Percentiles rank a stretch among this genome's conserved stretches.
These are phyloP conservation scores for Priceomyces medius DNA, from an alignment of 805 yeast genomes.

Conservation along the genomic window DNA sequence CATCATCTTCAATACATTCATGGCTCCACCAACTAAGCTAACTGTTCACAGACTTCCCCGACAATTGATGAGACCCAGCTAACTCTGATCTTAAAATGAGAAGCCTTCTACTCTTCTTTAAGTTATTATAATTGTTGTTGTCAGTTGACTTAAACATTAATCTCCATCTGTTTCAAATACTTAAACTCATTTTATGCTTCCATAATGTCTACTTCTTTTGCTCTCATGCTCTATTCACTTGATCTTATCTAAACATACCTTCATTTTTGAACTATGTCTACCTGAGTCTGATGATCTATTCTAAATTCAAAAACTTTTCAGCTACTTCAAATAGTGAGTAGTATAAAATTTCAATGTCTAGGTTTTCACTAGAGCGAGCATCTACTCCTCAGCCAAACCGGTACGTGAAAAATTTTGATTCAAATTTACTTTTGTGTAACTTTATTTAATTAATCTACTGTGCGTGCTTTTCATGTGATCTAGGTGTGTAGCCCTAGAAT, in stretches of 20 bases:
- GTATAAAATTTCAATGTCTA: conserved; percentile 1
- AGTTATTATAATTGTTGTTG: no score
- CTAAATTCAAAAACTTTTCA: conserved; percentile 12
- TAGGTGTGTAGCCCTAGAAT: no score
- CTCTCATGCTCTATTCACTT: neutral
- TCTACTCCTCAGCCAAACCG: neutral
- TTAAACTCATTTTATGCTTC: no score
- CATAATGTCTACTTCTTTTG: no score
- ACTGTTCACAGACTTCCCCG: no score
- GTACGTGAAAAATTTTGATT: conserved; percentile 4
- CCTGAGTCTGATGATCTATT: conserved; percentile 21
- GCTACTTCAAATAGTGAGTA: conserved; percentile 1
- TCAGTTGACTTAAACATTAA: no score
- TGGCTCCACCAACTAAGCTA: neutral
- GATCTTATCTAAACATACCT: conserved; percentile 34
- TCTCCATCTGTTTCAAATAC: no score
- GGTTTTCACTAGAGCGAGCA: neutral
- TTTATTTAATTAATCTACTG: no score
- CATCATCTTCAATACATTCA: neutral
- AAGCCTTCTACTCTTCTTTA: no score
- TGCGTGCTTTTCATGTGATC: no score
- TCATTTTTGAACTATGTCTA: conserved; percentile 42
- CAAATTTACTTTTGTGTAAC: conserved; percentile 1
- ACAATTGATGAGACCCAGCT: no score
- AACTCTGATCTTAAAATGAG: no score